Evolutionary conservation across 257 asterid genomes (phyloP).

Genomic region (Pogostemon cablin): DNA sequence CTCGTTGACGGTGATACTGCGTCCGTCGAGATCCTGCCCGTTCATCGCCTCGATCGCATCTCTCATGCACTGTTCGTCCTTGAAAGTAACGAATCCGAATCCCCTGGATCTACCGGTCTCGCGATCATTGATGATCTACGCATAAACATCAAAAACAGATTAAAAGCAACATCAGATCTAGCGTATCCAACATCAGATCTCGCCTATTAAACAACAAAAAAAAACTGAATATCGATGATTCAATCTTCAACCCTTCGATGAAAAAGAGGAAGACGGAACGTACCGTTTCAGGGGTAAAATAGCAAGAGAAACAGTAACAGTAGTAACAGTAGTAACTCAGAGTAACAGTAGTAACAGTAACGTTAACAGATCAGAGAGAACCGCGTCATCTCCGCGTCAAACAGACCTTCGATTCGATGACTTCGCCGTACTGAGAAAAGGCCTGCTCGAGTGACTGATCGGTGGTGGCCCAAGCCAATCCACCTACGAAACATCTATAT

Average conservation of each 20-base stretch:
- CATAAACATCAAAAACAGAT: background rate
- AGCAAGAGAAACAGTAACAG: constrained; percentile 62
- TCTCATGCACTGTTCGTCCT: constrained; percentile 75
- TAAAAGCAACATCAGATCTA: constrained; percentile 35
- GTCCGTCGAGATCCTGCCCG: constrained; percentile 85
- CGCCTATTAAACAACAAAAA: background rate
- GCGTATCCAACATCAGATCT: background rate
- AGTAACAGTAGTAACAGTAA: constrained; percentile 48
- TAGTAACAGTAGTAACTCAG: constrained; percentile 36
- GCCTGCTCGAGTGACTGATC: constrained; percentile 68
- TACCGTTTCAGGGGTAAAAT: constrained; percentile 65
- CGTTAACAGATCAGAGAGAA: constrained; percentile 50
- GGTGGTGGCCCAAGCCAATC: constrained; percentile 89
- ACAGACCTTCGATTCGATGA: constrained; percentile 91
- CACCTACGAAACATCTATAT: constrained; percentile 91
- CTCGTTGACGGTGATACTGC: constrained; percentile 86
- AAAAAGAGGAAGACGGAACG: constrained; percentile 77
- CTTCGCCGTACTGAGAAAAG: constrained; percentile 66
- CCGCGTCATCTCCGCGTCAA: constrained; percentile 53
- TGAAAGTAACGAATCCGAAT: constrained; percentile 88
- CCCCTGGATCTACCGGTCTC: constrained; percentile 98
- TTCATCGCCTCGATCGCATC: constrained; percentile 83
- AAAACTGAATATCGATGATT: constrained; percentile 42
- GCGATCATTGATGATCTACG: constrained; percentile 78
- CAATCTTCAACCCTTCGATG: constrained; percentile 64